These are phyloP conservation scores for Globisporangium ultimum DNA, from an alignment of 352 stramenopile genomes.

Conservation along the genomic window DNA sequence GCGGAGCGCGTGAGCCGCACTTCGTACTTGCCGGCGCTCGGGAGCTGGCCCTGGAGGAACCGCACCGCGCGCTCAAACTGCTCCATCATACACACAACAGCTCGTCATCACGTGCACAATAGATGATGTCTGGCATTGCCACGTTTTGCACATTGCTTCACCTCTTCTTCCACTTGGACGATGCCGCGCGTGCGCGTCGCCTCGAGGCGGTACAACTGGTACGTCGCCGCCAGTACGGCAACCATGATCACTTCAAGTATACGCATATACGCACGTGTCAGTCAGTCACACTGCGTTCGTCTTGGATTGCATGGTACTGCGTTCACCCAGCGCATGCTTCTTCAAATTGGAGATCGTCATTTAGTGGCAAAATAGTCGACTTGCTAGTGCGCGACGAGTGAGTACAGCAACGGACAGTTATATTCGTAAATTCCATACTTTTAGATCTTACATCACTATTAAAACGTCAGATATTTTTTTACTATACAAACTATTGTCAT, in stretches of 20 bases:
- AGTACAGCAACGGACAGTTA: too few species aligned
- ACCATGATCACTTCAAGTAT: slow-evolving; percentile 42
- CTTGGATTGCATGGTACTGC: neutral
- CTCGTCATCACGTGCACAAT: neutral
- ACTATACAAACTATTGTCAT: neutral
- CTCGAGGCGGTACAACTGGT: slow-evolving; percentile 58
- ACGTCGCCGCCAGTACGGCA: slow-evolving; percentile 53
- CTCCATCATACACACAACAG: neutral
- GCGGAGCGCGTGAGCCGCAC: slow-evolving; percentile 29
- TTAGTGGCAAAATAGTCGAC: neutral
- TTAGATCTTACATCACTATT: too few species aligned
- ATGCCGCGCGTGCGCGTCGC: slow-evolving; percentile 26
- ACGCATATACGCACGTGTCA: neutral
- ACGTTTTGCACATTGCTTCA: slow-evolving; percentile 6
- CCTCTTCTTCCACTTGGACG: slow-evolving; percentile 34
- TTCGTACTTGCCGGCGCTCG: slow-evolving; percentile 38
- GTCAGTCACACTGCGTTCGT: neutral
- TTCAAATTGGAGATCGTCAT: slow-evolving; percentile 12
- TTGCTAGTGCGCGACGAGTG: neutral
- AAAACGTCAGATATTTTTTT: too few species aligned
- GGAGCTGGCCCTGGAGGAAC: slow-evolving; percentile 39
- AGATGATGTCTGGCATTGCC: neutral
- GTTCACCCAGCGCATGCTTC: slow-evolving; percentile 39
- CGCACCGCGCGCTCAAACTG: slow-evolving; percentile 53
- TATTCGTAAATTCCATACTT: too few species aligned